phyloP scores from a whole-genome alignment of 176 grass and related monocot genomes.

The Urochloa ruziziensis region DNA sequence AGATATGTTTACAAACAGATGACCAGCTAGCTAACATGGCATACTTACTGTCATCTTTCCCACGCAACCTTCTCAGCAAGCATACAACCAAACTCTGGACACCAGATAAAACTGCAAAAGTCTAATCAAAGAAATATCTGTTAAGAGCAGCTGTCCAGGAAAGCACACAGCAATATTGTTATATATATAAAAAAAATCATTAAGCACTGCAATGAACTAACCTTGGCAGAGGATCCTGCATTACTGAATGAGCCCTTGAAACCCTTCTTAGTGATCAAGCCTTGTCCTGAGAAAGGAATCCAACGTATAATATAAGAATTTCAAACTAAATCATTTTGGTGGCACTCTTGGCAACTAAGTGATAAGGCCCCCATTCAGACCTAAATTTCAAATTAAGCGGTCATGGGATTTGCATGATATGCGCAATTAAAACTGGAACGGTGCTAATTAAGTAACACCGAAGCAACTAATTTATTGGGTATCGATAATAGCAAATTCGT shows the following conservation, averaged over 20 bases:
- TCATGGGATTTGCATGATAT: background rate
- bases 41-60: constrained; percentile 90
- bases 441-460: background rate
- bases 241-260: constrained; percentile 78
- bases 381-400: background rate
- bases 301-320: background rate
- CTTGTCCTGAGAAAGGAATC: constrained; percentile 61
- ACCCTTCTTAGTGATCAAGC: constrained; percentile 81
- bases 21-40: background rate
- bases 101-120: constrained; percentile 91
- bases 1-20: constrained; percentile 8
- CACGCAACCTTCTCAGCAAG: constrained; percentile 76
- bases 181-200: constrained; percentile 2
- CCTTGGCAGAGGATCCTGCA: constrained; percentile 90
- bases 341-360: background rate
- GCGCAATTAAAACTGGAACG: background rate
- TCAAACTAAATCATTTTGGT: background rate
- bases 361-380: background rate
- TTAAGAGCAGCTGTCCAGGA: background rate
- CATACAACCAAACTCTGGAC: constrained; percentile 93
- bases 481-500: background rate
- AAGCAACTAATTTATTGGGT: background rate
- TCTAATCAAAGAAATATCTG: constrained; percentile 50
- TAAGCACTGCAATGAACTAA: constrained; percentile 22
- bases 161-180: background rate